These are phyloP conservation scores for Phialophora verrucosa DNA, from an alignment of 2,329 filamentous ascomycete genomes.

Conservation along the genomic window DNA sequence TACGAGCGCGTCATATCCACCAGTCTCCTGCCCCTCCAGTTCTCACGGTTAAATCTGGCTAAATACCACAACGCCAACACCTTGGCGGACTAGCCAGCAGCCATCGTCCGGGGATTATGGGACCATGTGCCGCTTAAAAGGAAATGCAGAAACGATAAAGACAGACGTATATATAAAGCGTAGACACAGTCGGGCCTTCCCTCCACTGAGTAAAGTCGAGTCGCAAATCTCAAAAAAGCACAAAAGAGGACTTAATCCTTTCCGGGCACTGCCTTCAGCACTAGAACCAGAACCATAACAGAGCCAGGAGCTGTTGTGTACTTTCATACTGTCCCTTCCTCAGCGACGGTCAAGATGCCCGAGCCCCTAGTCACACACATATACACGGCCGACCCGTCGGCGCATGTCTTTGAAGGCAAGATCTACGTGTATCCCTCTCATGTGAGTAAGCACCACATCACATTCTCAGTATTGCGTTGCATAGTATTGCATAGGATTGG, in stretches of 20 bases:
- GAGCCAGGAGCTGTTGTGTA: too few species aligned
- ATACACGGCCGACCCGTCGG: constrained; percentile 80
- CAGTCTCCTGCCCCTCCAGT: not conserved
- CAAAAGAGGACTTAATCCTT: not conserved
- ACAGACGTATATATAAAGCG: not conserved
- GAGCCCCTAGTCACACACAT: constrained; percentile 72
- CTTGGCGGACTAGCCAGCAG: not conserved
- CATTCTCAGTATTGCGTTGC: not conserved
- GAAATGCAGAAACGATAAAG: not conserved
- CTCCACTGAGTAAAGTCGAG: not conserved
- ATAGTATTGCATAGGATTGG: not conserved
- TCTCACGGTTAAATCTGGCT: constrained; percentile 33
- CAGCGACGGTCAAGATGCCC: constrained; percentile 16
- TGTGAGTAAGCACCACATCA: constrained; percentile 17
- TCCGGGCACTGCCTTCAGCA: not conserved
- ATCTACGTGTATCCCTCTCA: constrained; percentile 78
- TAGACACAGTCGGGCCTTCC: not conserved
- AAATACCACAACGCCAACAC: constrained; percentile 26
- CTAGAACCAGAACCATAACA: not conserved
- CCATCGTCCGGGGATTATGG: not conserved
- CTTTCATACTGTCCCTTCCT: too few species aligned
- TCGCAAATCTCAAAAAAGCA: not conserved
- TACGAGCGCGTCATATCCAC: not conserved
- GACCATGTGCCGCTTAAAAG: constrained; percentile 19
- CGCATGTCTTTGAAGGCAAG: constrained; percentile 76